A percentile compares a stretch with the other conserved stretches of the same genome.
These are phyloP conservation scores for Scedosporium minutisporum DNA, from an alignment of 2,329 filamentous ascomycete genomes.

Conservation along the genomic window DNA sequence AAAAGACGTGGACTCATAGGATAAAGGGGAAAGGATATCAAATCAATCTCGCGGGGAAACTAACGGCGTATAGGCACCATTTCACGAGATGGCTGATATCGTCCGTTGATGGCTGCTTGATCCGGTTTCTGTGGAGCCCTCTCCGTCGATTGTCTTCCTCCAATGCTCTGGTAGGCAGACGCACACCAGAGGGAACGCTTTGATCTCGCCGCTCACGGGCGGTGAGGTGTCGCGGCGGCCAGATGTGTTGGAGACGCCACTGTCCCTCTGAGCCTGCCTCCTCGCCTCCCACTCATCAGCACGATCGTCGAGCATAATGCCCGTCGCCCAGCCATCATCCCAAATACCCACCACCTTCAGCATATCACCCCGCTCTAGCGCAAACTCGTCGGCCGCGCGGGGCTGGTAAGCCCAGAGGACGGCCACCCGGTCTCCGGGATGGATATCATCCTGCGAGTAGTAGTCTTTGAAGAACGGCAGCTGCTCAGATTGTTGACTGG, in stretches of 20 bases:
- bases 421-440: conserved; percentile 79
- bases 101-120: conserved; percentile 24
- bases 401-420: conserved; percentile 96
- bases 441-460: conserved; percentile 94
- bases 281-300: conserved; percentile 83
- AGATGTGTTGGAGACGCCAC: conserved; percentile 79
- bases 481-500: conserved; percentile 90
- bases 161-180: conserved; percentile 93
- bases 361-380: conserved; percentile 92
- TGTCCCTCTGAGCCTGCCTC: conserved; percentile 74
- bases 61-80: no score
- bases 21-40: neutral
- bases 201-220: conserved; percentile 70
- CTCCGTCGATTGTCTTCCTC: conserved; percentile 92
- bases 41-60: neutral
- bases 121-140: conserved; percentile 58
- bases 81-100: conserved; percentile 4
- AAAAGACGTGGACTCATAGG: neutral
- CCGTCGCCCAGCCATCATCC: conserved; percentile 98
- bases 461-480: conserved; percentile 97
- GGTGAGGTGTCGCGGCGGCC: conserved; percentile 53
- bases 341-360: conserved; percentile 96
- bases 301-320: conserved; percentile 68
- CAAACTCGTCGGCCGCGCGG: conserved; percentile 84
- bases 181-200: conserved; percentile 94